phyloP scores from a whole-genome alignment of 257 asterid genomes.

The Penstemon newberryi region DNA sequence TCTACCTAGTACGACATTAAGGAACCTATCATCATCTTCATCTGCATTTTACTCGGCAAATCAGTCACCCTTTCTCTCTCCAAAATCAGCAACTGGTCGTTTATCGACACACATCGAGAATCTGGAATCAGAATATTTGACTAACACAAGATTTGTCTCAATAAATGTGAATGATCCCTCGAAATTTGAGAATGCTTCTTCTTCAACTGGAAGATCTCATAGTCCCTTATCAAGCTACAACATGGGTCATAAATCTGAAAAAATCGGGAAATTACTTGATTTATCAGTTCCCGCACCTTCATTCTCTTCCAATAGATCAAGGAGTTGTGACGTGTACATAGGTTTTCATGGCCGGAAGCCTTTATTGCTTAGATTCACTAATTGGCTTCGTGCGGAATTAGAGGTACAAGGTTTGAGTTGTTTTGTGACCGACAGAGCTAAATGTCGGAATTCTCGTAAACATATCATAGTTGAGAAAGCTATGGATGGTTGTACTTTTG shows the following conservation, averaged over 20 bases:
- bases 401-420: constrained; percentile 87
- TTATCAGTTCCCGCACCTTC: constrained; percentile 54
- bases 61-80: constrained; percentile 94
- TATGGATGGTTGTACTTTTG: constrained; percentile 79
- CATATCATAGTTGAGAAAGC: constrained; percentile 67
- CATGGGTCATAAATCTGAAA: constrained; percentile 44
- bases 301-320: constrained; percentile 57
- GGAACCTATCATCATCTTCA: constrained; percentile 89
- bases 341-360: constrained; percentile 83
- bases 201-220: constrained; percentile 53
- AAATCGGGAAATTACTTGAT: constrained; percentile 46
- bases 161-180: constrained; percentile 40
- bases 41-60: constrained; percentile 89
- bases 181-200: constrained; percentile 48
- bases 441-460: constrained; percentile 65
- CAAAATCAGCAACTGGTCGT: constrained; percentile 45
- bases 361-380: constrained; percentile 55
- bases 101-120: constrained; percentile 37
- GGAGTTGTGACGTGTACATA: constrained; percentile 80
- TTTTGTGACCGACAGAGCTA: constrained; percentile 70
- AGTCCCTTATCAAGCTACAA: constrained; percentile 49
- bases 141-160: constrained; percentile 36
- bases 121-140: constrained; percentile 40
- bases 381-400: constrained; percentile 87
- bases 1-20: constrained; percentile 56